Evolutionary conservation across 2,329 filamentous ascomycete genomes (phyloP), one percentile per base, ranked within the genome.

Genomic region (Exophiala sp.): DNA sequence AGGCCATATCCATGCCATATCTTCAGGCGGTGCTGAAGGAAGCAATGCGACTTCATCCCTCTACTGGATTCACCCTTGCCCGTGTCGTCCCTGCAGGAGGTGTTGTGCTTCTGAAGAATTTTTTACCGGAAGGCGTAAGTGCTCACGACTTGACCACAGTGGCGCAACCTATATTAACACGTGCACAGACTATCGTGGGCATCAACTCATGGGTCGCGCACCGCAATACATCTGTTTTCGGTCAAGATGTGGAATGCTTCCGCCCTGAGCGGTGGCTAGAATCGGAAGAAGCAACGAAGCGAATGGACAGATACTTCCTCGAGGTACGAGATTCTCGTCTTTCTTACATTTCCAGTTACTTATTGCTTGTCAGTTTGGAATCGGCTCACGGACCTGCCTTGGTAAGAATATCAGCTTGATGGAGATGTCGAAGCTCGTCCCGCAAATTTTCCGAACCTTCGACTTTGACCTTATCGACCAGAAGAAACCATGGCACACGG

Each of bases 131-230:
- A 24, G 20, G 4, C 11, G 10, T 18, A 32, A 16, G 12, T 14
- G 12, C 41, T 3, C 5, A 8, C 9, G 8, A 5, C 9, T 32
- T 4, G 7, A 8, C 11, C 14, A 14, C 2, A 3, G 6, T 8
- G 41, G 1, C 20, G n/a, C 18, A 5, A 5, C 10, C 5, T 5
- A 5, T 5, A 38, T 10, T 38, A 5, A 14, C 18, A 9, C 4
- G 5, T 12, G 5, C 5, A 14, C n/a, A 43, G 40, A 18, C 86
- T 0, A 84, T 87, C 53, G 85, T 89, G 0, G 87, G 87, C 3
- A 87, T 83, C 65, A 88, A 82, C 46, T 81, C 87, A 0, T 90
- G 86, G 86, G 81, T 89, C 12, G 74, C 90, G 21, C 87, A 91
- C 63, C 78, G 84, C 1, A 78, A 83, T 2, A 75, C 77, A 2